These are phyloP conservation scores for Rhynchosporium graminicola DNA, from an alignment of 2,329 filamentous ascomycete genomes.

Conservation along the genomic window DNA sequence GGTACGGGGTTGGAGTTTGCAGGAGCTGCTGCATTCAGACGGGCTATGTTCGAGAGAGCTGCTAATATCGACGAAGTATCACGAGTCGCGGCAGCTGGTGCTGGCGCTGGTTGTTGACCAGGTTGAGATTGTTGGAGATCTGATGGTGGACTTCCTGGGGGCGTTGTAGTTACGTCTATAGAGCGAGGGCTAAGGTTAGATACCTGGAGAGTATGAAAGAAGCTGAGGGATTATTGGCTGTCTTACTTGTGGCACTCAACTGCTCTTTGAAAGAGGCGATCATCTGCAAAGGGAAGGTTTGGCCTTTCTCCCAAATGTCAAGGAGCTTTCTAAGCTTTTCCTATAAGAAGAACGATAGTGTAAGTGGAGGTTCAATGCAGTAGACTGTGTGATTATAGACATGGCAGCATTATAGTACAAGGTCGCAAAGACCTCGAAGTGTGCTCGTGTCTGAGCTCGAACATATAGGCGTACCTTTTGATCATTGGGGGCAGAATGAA, in stretches of 20 bases:
- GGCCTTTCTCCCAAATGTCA: slow-evolving; percentile 96
- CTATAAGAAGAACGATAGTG: slow-evolving; percentile 59
- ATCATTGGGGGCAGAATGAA: slow-evolving; percentile 82
- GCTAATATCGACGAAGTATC: slow-evolving; percentile 71
- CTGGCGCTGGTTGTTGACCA: slow-evolving; percentile 34
- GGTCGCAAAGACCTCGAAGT: slow-evolving; percentile 33
- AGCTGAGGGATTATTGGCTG: slow-evolving; percentile 35
- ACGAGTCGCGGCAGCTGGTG: slow-evolving; percentile 46
- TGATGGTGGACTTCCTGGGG: slow-evolving; percentile 56
- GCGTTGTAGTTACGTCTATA: slow-evolving; percentile 71
- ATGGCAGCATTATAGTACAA: slow-evolving; percentile 26
- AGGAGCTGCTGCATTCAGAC: slow-evolving; percentile 59
- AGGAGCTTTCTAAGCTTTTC: slow-evolving; percentile 94
- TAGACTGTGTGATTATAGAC: slow-evolving; percentile 18
- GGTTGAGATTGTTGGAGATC: slow-evolving; percentile 45
- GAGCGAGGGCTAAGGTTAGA: slow-evolving; percentile 43
- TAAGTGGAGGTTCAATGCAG: slow-evolving; percentile 46
- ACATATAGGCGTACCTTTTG: slow-evolving; percentile 81
- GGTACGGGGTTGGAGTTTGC: slow-evolving; percentile 27
- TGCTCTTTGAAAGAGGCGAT: slow-evolving; percentile 82
- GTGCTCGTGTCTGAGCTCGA: slow-evolving; percentile 30
- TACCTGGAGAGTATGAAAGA: slow-evolving; percentile 31
- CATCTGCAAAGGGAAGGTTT: slow-evolving; percentile 82
- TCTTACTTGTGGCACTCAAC: slow-evolving; percentile 70
- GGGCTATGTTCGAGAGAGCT: slow-evolving; percentile 77